Conservation (phyloP, 2,329 filamentous ascomycete species). For the Dichotomopilus funicola region DNA sequence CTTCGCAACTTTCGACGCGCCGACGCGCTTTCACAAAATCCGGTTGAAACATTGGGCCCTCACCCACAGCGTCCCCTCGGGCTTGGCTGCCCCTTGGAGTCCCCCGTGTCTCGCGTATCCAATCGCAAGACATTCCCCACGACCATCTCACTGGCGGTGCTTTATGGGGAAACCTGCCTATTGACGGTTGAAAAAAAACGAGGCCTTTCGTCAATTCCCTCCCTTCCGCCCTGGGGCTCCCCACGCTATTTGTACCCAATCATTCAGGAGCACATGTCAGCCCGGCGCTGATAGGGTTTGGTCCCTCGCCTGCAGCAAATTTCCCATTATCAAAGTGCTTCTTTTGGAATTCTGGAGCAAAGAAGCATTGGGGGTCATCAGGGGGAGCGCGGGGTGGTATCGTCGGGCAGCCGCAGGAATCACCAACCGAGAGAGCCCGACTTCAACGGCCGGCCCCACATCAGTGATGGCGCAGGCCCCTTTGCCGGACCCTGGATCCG, state of each 20-base stretch:
- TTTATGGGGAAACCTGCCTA: neutral
- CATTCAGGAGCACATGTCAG: constrained; percentile 16
- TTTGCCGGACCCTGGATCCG: neutral
- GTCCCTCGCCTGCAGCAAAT: neutral
- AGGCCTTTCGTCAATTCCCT: constrained; percentile 1
- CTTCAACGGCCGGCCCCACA: constrained; percentile 4
- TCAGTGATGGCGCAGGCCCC: constrained; percentile 10
- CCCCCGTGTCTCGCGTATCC: too few species aligned
- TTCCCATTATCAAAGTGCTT: constrained; percentile 2
- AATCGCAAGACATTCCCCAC: too few species aligned
- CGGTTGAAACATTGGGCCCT: too few species aligned
- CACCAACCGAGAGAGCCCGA: neutral
- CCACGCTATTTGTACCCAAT: constrained; percentile 11
- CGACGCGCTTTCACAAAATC: constrained; percentile 14
- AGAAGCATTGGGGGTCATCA: neutral
- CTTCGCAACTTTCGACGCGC: constrained; percentile 9
- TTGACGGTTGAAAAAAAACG: constrained; percentile 2
- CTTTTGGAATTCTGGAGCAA: neutral
- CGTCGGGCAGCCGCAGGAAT: neutral
- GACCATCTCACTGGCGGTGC: too few species aligned
- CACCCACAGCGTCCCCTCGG: neutral
- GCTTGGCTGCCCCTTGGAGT: constrained; percentile 11
- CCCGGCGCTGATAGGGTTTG: constrained; percentile 12
- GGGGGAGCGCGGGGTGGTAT: neutral
- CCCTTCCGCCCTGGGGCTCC: constrained; percentile 4